Evolutionary conservation across 306 rosid species (phyloP).

Genomic region (Casuarina equisetifolia): DNA sequence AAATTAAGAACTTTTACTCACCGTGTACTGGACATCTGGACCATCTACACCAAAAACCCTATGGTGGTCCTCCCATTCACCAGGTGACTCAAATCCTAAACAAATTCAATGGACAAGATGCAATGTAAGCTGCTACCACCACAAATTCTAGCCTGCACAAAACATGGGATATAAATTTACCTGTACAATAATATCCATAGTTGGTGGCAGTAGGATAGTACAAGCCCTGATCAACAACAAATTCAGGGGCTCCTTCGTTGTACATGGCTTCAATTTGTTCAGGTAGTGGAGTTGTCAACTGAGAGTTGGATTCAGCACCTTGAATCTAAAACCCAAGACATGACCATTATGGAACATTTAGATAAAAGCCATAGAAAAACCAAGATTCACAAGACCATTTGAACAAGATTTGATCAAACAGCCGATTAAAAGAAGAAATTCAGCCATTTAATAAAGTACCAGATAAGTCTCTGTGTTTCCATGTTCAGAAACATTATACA

Average conservation of each 20-base stretch:
- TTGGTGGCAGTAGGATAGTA: conserved; percentile 86
- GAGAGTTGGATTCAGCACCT: conserved; percentile 58
- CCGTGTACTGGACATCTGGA: conserved; percentile 69
- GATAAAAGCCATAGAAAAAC: not conserved
- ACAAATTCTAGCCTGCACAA: not conserved
- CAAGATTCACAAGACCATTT: not conserved
- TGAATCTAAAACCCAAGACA: conserved; percentile 48
- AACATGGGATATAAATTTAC: conserved; percentile 27
- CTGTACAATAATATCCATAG: conserved; percentile 95
- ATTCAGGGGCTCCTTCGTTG: conserved; percentile 75
- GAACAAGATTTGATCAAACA: not conserved
- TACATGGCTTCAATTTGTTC: conserved; percentile 71
- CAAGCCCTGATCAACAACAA: conserved; percentile 80
- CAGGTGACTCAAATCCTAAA: conserved; percentile 82
- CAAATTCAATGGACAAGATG: conserved; percentile 16
- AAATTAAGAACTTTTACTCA: conserved; percentile 30
- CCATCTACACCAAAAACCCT: conserved; percentile 81
- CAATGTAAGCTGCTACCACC: conserved; percentile 23
- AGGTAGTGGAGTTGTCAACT: conserved; percentile 47
- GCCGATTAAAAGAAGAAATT: not conserved
- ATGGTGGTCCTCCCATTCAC: conserved; percentile 90
- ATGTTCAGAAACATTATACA: conserved; percentile 52
- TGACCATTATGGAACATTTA: conserved; percentile 13
- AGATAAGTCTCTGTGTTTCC: conserved; percentile 49
- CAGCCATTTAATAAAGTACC: conserved; percentile 38